These are phyloP conservation scores for Solanum clarkiae DNA, from an alignment of 257 asterid species.

Conservation along the genomic window DNA sequence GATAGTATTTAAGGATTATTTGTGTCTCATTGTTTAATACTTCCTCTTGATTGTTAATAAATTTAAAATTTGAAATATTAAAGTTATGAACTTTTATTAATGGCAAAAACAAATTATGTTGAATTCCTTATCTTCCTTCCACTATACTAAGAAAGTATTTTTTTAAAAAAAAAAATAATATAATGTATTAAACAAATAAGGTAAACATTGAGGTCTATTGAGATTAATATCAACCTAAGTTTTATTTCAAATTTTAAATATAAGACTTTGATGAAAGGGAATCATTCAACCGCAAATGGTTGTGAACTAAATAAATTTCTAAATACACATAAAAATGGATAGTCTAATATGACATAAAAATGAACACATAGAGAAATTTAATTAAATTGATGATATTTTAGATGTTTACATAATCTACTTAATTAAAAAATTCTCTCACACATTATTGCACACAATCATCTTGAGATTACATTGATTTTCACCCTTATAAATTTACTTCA, in stretches of 20 bases:
- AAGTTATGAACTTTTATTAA: background rate
- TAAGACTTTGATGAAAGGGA: background rate
- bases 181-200: background rate
- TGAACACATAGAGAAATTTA: background rate
- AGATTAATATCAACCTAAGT: background rate
- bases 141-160: background rate
- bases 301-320: background rate
- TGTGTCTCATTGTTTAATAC: no score
- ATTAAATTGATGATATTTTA: background rate
- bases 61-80: background rate
- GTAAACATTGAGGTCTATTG: background rate
- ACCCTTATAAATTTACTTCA: background rate
- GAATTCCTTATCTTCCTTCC: background rate
- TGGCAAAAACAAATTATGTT: background rate
- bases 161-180: background rate
- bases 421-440: background rate
- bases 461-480: background rate
- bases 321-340: background rate
- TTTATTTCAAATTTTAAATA: background rate
- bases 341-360: background rate
- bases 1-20: no score
- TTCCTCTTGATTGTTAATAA: no score
- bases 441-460: background rate
- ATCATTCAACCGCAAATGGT: background rate
- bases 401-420: background rate